Evolutionary conservation across 495 filamentous ascomycete genomes (phyloP).

Genomic region (Xylaria nigripes): DNA sequence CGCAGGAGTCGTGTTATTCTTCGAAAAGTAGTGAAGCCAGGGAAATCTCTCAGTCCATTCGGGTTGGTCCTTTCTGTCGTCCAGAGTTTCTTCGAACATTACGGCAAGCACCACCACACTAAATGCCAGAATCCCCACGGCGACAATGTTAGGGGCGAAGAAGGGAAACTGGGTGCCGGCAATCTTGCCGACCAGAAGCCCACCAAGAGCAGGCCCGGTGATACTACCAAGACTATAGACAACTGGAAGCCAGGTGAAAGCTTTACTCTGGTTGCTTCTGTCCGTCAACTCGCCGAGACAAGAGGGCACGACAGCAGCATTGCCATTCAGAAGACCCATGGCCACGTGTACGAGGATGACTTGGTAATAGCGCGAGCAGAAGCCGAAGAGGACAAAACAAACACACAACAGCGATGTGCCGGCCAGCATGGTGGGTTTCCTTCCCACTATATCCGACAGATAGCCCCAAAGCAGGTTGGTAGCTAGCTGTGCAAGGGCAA

Average conservation of each 20-base stretch:
- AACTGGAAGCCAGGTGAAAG: slow-evolving; percentile 87
- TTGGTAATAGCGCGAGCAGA: slow-evolving; percentile 74
- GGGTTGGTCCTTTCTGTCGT: slow-evolving; percentile 58
- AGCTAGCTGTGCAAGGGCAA: slow-evolving; percentile 82
- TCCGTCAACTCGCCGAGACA: slow-evolving; percentile 94
- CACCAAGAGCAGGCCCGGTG: slow-evolving; percentile 85
- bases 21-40: slow-evolving; percentile 16
- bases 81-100: slow-evolving; percentile 83
- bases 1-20: slow-evolving; percentile 40
- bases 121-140: slow-evolving; percentile 58
- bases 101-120: slow-evolving; percentile 65
- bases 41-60: slow-evolving; percentile 33
- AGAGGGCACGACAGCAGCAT: slow-evolving; percentile 76
- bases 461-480: slow-evolving; percentile 95
- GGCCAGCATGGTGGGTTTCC: slow-evolving; percentile 85
- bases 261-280: slow-evolving; percentile 81
- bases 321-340: slow-evolving; percentile 92
- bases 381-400: slow-evolving; percentile 82
- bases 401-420: slow-evolving; percentile 73
- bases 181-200: slow-evolving; percentile 57
- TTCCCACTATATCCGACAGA: slow-evolving; percentile 78
- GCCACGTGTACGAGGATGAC: slow-evolving; percentile 75
- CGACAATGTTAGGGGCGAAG: slow-evolving; percentile 71
- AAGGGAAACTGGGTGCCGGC: slow-evolving; percentile 65
- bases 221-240: slow-evolving; percentile 91